Base-by-base conservation (phyloP, 495 filamentous ascomycete genomes). In the Xylaria acuta region DNA sequence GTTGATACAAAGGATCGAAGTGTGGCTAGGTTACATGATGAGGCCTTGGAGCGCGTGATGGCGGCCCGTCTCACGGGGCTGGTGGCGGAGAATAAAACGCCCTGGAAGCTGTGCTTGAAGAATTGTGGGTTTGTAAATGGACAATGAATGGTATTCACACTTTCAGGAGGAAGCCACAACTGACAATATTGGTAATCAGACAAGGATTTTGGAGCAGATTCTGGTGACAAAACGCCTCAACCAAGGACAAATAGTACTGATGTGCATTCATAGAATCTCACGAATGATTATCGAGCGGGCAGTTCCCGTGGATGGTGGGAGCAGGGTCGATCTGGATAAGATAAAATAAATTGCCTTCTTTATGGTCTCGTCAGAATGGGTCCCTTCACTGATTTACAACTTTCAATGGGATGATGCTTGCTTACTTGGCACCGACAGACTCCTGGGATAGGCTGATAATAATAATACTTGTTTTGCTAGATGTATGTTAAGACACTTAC, bases 1-100 rank as follows among this genome's bases (percentile, higher is more conserved):
- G 84, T 60, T 88, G 85, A 5, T 86, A 88, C 63, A 88, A 88
- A 25, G 87, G 87, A 0, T 87, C 87, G 9, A 76, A 83, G 51
- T 90, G 81, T 79, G 89, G 88, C 74, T 25, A 9, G 4, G 11
- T 54, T 9, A 16, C 8, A 27, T 54, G 25, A 14, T 12, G 51
- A 30, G 3, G 51, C 51, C 25, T 14, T n/a, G 12, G 51, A 54
- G 51, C 22, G 22, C 3, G 25, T 27, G 25, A 54, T 27, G 51
- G 25, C 25, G 25, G 51, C 12, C 49, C 8, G 9, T 8, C 6
- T 27, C 9, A 53, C 3, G 22, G 22, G 12, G n/a, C 7, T 25
- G n/a, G 49, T 27, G 8, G n/a, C 1, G 20, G 12, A 8, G 14
- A 25, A 53, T 5, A 25, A 53, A 22, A 6, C 5, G 45, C 20